A percentile compares a stretch with the other conserved stretches of the same genome.
Conservation (phyloP, 2,329 filamentous ascomycete species). For the Furcasterigmium furcatum region DNA sequence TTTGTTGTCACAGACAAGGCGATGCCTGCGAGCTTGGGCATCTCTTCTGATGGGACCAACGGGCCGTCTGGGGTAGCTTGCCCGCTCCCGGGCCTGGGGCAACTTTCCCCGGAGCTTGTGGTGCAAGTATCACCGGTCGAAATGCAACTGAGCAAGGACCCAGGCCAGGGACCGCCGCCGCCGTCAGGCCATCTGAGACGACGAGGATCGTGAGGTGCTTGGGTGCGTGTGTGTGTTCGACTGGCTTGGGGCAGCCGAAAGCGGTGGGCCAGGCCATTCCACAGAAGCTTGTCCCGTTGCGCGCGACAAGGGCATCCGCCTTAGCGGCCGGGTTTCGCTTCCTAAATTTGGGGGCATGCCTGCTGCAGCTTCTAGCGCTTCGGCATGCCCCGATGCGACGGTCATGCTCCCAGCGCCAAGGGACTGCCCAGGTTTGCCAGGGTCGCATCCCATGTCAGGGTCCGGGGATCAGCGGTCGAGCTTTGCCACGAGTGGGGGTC, state of each 20-base stretch:
- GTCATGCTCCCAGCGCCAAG: neutral
- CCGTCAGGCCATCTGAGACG: no score
- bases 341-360: constrained; percentile 1
- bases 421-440: neutral
- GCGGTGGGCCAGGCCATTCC: constrained; percentile 1
- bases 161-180: no score
- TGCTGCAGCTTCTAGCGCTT: constrained; percentile 1
- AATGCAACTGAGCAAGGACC: no score
- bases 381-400: constrained; percentile 2
- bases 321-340: neutral
- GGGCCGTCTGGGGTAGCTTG: no score
- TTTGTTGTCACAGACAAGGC: no score
- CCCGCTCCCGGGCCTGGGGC: no score
- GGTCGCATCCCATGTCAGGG: neutral
- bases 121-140: no score
- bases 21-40: no score
- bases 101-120: no score
- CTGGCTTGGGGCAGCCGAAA: neutral
- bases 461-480: neutral
- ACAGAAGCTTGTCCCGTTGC: constrained; percentile 3
- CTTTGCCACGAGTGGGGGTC: neutral
- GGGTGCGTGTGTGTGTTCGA: no score
- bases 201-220: no score
- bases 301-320: neutral
- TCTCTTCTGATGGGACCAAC: no score